Evolutionary conservation across 2,329 filamentous ascomycete genomes (phyloP), one percentile per base, ranked within the genome.

Genomic region (Neofusicoccum cordaticola): DNA sequence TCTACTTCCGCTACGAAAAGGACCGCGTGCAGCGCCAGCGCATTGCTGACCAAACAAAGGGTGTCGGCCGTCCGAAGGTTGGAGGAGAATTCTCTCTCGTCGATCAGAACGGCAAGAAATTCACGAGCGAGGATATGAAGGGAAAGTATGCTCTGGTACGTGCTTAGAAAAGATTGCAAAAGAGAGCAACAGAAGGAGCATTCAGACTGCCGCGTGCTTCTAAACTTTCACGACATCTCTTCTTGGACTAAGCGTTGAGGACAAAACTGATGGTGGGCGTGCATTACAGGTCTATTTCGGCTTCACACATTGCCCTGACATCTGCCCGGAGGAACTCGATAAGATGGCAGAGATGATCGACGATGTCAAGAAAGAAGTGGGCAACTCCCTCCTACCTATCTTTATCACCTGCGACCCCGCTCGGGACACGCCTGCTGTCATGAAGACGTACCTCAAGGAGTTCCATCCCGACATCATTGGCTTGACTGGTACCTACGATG

Each of bases 271-370:
- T 27, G 4, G 22, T 19, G 39, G 12, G 39, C 12, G 8, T 9
- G n/a, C 44, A 61, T 45, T 31, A 66, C 69, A 95, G 92, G 88
- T 98, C 42, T 99, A 99, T 81, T 99, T 99, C 76, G 95, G 95
- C 73, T 99, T 99, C 84, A 94, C 92, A 8, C 93, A 97, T 79
- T 99, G 95, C 77, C 95, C 95, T 27, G 95, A 99, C 77, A 99
- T 99, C 76, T 99, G 95, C 82, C 95, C 95, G 39, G 95, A 99
- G 74, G 95, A 99, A 80, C 89, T 99, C 72, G 95, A 99, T 82
- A 99, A 99, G 83, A 97, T 99, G 93, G 91, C 94, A n/a, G 84
- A 85, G 65, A 97, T 98, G 87, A 90, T 96, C 74, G 93, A 99
- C 74, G 82, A 82, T 66, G 84, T 88, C 47, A 78, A 80, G 45